Base-by-base conservation (phyloP, 2,329 filamentous ascomycete species). In the Macroventuria anomochaeta region DNA sequence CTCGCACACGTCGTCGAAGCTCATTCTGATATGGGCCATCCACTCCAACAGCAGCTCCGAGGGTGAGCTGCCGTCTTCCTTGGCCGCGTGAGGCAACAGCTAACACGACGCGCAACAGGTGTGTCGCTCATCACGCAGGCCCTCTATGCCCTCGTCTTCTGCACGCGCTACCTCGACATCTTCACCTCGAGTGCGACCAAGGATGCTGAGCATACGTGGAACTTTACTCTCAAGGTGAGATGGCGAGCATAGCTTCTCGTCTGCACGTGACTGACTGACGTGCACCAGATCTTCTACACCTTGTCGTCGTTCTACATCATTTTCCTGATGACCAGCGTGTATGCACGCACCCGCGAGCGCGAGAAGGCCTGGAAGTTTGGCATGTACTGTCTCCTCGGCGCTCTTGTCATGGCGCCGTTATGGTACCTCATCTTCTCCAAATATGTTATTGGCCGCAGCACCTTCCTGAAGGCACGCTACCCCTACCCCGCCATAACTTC, bases 321-420 rank as follows among this genome's bases (percentile, higher is more conserved):
- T 58, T 88, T 84, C 51, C 76, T 96, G 59, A 97, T 97, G 92
- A 88, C 91, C 74, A 88, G 87, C 76, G 80, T 92, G 18, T 96
- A 86, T 74, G 89, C 93, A 10, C 85, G 93, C 28, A 96, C 93
- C n/a, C 81, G 93, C 34, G 93, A 97, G 77, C 83, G 87, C 46
- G 93, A 97, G 78, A 85, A 91, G 65, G 90, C 92, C n/a, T 97
- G 93, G 93, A 96, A 93, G 77, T 80, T 97, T 61, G 91, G 90
- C 34, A 85, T 85, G 21, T 85, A 84, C 60, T 88, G 88, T 46
- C 76, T 93, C 2, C 81, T 77, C 11, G 88, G 84, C 3, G 87
- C 88, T 17, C 68, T 91, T 25, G 65, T 89, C 11, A 70, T 89
- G 25, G 88, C 91, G 8, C 91, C 92, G 0, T 82, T 96, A 59